phyloP scores from a whole-genome alignment of 1,284 basidiomycete species.

The Entoloma clypeatum region DNA sequence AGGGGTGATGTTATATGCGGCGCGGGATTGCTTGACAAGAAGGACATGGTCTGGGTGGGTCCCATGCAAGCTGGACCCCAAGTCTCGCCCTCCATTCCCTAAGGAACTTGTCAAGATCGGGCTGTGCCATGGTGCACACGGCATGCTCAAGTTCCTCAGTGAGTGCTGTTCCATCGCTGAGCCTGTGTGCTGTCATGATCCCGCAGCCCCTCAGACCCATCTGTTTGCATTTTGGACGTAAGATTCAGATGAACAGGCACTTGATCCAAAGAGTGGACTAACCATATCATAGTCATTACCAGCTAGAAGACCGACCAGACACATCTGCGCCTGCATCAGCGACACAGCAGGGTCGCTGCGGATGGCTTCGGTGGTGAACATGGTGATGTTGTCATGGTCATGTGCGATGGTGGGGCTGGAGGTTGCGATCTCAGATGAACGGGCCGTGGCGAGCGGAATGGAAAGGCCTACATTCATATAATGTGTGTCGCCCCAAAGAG shows the following conservation, averaged over 20 bases:
- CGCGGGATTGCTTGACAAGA: background rate
- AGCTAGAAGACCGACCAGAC: slow-evolving; percentile 1
- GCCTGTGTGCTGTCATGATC: background rate
- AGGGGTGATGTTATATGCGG: background rate
- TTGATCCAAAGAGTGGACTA: background rate
- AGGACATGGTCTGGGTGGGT: slow-evolving; percentile 1
- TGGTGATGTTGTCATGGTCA: background rate
- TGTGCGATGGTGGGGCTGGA: slow-evolving; percentile 1
- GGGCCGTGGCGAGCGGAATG: background rate
- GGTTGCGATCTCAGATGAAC: background rate
- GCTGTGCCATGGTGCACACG: background rate
- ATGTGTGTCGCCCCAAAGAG: slow-evolving; percentile 24
- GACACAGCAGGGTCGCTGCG: background rate
- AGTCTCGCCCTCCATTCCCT: background rate
- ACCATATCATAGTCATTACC: slow-evolving; percentile 8
- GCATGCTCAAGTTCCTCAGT: background rate
- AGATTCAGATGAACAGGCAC: background rate
- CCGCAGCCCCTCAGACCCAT: slow-evolving; percentile 1
- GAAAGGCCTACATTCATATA: slow-evolving; percentile 20
- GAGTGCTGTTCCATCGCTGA: slow-evolving; percentile 1
- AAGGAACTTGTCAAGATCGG: background rate
- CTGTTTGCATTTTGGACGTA: background rate
- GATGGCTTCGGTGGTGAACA: background rate
- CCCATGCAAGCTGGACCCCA: background rate
- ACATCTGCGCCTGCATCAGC: background rate